Conservation (phyloP, 306 rosid genomes). For the Phaseolus lunatus region DNA sequence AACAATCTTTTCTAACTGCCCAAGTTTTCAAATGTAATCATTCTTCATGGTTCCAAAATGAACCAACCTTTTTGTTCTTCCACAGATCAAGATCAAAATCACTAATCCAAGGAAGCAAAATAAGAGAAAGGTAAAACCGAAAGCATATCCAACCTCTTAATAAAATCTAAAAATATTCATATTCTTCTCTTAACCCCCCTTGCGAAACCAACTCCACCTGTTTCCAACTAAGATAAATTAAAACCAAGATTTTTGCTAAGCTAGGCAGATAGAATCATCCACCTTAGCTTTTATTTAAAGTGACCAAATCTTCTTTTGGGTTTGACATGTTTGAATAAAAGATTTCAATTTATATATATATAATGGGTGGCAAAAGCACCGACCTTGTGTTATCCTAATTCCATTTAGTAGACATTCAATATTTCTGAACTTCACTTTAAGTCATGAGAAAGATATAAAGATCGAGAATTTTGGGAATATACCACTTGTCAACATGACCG, state of each 20-base stretch:
- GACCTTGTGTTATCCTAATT: slow-evolving; percentile 25
- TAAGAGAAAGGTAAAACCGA: slow-evolving; percentile 25
- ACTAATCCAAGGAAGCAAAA: slow-evolving; percentile 34
- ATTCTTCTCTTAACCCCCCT: slow-evolving; percentile 31
- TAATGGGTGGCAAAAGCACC: slow-evolving; percentile 54
- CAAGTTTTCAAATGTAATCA: slow-evolving; percentile 56
- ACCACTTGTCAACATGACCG: slow-evolving; percentile 42
- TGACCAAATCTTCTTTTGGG: slow-evolving; percentile 52
- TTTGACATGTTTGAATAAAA: slow-evolving; percentile 46
- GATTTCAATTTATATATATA: slow-evolving; percentile 19
- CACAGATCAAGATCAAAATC: slow-evolving; percentile 46
- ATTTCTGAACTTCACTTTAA: slow-evolving; percentile 48
- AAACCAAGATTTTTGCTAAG: slow-evolving; percentile 41
- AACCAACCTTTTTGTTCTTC: slow-evolving; percentile 32
- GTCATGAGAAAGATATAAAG: slow-evolving; percentile 41
- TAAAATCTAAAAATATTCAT: slow-evolving; percentile 23
- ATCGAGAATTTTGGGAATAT: slow-evolving; percentile 44
- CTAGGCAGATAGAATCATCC: slow-evolving; percentile 43
- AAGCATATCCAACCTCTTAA: slow-evolving; percentile 36
- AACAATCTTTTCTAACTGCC: slow-evolving; percentile 46
- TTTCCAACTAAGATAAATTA: slow-evolving; percentile 43
- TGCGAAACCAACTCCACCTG: slow-evolving; percentile 49
- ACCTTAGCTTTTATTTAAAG: slow-evolving; percentile 42
- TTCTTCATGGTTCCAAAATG: slow-evolving; percentile 46
- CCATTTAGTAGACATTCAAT: slow-evolving; percentile 16